Evolutionary conservation across 1,284 basidiomycete species (phyloP).

Genomic region (Fistulinella staudtii): DNA sequence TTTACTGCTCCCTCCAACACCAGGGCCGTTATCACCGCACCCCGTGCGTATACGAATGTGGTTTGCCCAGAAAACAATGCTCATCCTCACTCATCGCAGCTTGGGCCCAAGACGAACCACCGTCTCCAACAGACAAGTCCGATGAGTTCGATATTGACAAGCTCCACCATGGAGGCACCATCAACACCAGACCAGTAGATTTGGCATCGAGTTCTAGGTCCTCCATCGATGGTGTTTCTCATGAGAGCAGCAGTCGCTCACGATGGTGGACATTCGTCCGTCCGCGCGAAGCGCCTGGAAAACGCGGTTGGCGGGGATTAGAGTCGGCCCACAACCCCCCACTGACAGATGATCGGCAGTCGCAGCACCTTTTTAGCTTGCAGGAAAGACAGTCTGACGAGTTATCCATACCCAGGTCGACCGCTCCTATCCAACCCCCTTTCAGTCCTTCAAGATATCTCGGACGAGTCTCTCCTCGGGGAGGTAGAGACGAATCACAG

Average conservation of each 20-base stretch:
- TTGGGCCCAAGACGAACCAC: conserved; percentile 79
- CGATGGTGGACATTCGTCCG: conserved; percentile 70
- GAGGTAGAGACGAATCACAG: conserved; percentile 41
- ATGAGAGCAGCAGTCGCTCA: conserved; percentile 36
- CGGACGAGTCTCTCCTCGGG: conserved; percentile 69
- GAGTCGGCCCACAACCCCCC: conserved; percentile 22
- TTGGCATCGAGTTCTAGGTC: conserved; percentile 49
- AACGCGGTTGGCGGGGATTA: conserved; percentile 21
- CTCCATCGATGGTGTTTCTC: conserved; percentile 36
- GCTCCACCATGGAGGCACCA: conserved; percentile 18
- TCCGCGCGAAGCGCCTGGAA: conserved; percentile 32
- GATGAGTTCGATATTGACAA: conserved; percentile 30
- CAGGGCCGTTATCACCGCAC: conserved; percentile 60
- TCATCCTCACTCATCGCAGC: conserved; percentile 40
- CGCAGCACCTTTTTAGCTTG: conserved; percentile 21
- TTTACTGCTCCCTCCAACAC: conserved; percentile 39
- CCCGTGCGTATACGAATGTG: conserved; percentile 48
- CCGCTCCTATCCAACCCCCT: conserved; percentile 40
- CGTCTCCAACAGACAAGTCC: conserved; percentile 57
- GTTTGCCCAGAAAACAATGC: not conserved
- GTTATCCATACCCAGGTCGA: conserved; percentile 20
- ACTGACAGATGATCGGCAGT: conserved; percentile 24
- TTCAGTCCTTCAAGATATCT: conserved; percentile 53
- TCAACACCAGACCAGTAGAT: conserved; percentile 46
- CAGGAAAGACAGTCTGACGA: conserved; percentile 20